Base-by-base conservation (phyloP, 169 alveolate genomes). In the Eimeria tenella region DNA sequence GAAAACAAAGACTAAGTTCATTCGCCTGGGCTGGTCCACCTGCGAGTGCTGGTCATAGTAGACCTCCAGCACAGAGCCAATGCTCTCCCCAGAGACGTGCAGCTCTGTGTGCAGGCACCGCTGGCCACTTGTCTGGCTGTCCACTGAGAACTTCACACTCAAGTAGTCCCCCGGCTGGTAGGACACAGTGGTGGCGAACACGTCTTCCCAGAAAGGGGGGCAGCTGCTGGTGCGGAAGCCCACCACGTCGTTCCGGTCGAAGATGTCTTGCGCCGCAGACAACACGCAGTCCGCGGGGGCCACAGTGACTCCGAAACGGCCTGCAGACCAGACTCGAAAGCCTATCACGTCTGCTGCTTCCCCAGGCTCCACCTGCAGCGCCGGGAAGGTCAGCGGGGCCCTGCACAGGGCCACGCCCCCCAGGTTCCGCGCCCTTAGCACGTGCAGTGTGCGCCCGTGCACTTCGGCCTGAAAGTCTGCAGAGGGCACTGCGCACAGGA, bases 261-360 rank as follows among this genome's bases (percentile, higher is more conserved):
- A 98, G 31, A 98, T 97, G 70, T 97, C 99, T 17, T 96, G 95
- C 25, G 97, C 96, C 8, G 98, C 93, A 56, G 98, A 96, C 75
- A 98, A 93, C 62, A 98, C 96, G 70, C 98, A 97, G 89, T 97
- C 98, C 17, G 99, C 98, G 1, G 99, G 99, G 3, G 99, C 98
- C 5, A 98, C 99, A 1, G 99, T 98, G 49, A 98, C 97, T n/a
- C 99, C 99, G 94, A 98, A 98, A 19, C 98, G 96, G 9, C 98
- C 98, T 23, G 96, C 95, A n/a, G 98, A 96, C 62, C 94, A 91
- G 15, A 98, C 96, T 70, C 98, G 95, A 87, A 98, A 98, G 73
- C 95, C 95, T 15, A 97, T 87, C 31, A 97, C 96, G 84, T 96
- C 96, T 19, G 95, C 95, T 25, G 97, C 97, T 31, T 94, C 96